Percentiles rank a stretch among this genome's conserved stretches.
Evolutionary conservation across 129 eudicot species (phyloP).

Genomic region (Flaveria ramosissima): DNA sequence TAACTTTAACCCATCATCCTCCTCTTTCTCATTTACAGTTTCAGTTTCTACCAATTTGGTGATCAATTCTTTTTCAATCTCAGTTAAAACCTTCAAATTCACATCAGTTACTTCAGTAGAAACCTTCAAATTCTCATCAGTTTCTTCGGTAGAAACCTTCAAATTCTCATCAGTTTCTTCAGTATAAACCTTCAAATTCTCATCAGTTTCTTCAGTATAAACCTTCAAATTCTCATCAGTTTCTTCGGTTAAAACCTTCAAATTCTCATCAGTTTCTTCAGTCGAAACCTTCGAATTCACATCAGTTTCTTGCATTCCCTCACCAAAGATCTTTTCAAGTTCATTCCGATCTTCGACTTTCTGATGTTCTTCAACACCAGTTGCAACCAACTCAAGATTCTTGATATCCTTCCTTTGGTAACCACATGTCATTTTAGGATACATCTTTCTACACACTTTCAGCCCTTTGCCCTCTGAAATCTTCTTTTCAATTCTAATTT

Average conservation of each 20-base stretch:
- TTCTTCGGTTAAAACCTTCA: conserved; percentile 4
- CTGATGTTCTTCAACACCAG: too few species aligned
- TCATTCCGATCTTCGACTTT: neutral
- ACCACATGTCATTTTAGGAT: conserved; percentile 23
- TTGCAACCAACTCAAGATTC: neutral
- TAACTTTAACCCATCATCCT: conserved; percentile 15
- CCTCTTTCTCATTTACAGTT: conserved; percentile 6
- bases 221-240: neutral
- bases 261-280: neutral
- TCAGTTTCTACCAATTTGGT: neutral
- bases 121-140: too few species aligned
- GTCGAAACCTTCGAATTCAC: neutral
- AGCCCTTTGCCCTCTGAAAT: conserved; percentile 19
- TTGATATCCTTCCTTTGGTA: conserved; percentile 32
- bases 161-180: too few species aligned
- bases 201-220: neutral
- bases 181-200: neutral
- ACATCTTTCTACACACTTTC: conserved; percentile 9
- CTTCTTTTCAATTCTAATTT: conserved; percentile 22
- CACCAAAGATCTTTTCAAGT: conserved; percentile 6
- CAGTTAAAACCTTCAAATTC: conserved; percentile 2
- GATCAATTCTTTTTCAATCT: conserved; percentile 15
- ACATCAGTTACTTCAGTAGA: neutral
- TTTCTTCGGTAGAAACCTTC: too few species aligned
- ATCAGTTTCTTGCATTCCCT: conserved; percentile 15